These are phyloP conservation scores for Colletotrichum somersetense DNA, from an alignment of 2,329 filamentous ascomycete genomes.

Conservation along the genomic window DNA sequence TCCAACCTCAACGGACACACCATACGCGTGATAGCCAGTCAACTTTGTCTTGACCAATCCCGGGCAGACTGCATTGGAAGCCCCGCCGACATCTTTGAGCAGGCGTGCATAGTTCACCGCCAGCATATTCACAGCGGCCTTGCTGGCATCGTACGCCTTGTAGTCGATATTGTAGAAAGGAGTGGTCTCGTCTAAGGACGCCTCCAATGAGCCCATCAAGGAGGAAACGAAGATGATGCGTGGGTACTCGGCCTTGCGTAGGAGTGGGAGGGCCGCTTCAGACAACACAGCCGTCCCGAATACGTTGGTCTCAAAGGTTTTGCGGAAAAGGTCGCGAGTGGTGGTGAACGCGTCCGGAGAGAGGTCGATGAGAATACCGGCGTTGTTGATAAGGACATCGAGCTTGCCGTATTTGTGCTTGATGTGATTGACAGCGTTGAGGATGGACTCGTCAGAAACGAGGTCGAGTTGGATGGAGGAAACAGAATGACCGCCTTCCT, in stretches of 20 bases:
- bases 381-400: constrained; percentile 55
- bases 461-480: constrained; percentile 48
- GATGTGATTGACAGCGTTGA: constrained; percentile 45
- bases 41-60: constrained; percentile 52
- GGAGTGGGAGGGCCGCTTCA: constrained; percentile 48
- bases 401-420: constrained; percentile 46
- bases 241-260: constrained; percentile 44
- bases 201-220: constrained; percentile 50
- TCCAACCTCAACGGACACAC: constrained; percentile 45
- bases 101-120: constrained; percentile 50
- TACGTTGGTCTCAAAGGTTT: constrained; percentile 56
- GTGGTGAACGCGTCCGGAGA: constrained; percentile 31
- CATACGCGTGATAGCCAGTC: constrained; percentile 40
- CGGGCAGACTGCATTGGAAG: constrained; percentile 54
- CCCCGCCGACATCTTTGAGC: constrained; percentile 48
- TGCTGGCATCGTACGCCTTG: constrained; percentile 55
- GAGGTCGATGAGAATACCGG: constrained; percentile 48
- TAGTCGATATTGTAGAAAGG: constrained; percentile 47
- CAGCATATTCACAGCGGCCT: constrained; percentile 59
- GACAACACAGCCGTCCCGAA: constrained; percentile 49
- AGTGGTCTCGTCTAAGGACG: constrained; percentile 47
- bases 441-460: constrained; percentile 47
- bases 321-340: constrained; percentile 52
- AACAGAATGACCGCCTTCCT: constrained; percentile 46
- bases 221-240: constrained; percentile 56